phyloP scores from a whole-genome alignment of 768 basidiomycete species.

The Tephrocybe sp. region DNA sequence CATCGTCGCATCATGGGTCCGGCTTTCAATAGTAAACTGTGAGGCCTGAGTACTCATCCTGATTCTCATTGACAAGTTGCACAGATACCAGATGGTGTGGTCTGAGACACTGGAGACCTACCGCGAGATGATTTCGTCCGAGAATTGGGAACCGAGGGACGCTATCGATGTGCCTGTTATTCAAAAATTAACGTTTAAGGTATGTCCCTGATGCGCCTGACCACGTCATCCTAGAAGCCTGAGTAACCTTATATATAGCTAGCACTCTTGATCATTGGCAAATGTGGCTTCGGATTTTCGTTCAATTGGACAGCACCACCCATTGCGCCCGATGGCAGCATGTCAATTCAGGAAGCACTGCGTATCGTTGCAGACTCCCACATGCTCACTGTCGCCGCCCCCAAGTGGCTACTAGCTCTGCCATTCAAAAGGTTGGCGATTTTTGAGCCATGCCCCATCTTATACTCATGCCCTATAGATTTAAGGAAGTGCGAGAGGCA shows the following conservation, averaged over 20 bases:
- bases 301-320: constrained; percentile 41
- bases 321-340: constrained; percentile 30
- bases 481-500: constrained; percentile 26
- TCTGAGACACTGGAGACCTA: constrained; percentile 28
- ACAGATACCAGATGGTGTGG: constrained; percentile 36
- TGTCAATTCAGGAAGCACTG: constrained; percentile 38
- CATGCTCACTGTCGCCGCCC: constrained; percentile 25
- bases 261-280: constrained; percentile 41
- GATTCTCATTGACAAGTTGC: not conserved
- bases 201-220: not conserved
- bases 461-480: too few relatives aligned
- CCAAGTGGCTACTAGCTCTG: constrained; percentile 36
- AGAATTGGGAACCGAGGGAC: constrained; percentile 25
- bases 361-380: constrained; percentile 30
- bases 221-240: not conserved
- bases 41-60: constrained; percentile 8
- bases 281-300: constrained; percentile 45
- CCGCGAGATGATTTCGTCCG: constrained; percentile 29
- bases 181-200: constrained; percentile 30
- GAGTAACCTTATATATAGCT: constrained; percentile 24
- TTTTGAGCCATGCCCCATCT: too few relatives aligned
- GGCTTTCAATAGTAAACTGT: constrained; percentile 42
- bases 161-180: constrained; percentile 21
- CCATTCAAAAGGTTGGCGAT: constrained; percentile 31
- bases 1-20: constrained; percentile 44